These are phyloP conservation scores for Pythium myriotylum DNA, from an alignment of 352 stramenopile genomes.

Conservation along the genomic window DNA sequence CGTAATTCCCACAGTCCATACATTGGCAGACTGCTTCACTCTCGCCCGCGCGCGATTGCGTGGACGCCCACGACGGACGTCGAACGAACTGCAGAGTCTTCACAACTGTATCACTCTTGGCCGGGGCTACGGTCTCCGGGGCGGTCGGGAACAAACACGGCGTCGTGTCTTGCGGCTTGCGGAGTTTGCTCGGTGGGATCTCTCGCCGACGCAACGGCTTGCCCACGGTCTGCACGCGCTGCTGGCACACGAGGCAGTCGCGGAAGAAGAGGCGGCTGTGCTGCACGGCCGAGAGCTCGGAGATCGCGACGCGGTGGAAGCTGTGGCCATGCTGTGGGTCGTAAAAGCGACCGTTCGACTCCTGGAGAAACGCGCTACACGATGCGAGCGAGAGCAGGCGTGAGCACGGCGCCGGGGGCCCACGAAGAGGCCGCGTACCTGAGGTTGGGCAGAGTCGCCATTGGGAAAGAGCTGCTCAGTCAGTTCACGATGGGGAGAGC, in stretches of 20 bases:
- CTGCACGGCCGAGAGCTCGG: slow-evolving; percentile 44
- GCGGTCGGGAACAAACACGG: slow-evolving; percentile 12
- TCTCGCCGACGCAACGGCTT: slow-evolving; percentile 2
- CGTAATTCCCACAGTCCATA: slow-evolving; percentile 50
- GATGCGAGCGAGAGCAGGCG: not conserved
- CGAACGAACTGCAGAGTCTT: not conserved
- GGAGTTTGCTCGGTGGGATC: slow-evolving; percentile 1
- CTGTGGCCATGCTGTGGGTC: slow-evolving; percentile 66
- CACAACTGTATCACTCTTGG: slow-evolving; percentile 13
- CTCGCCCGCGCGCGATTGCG: not conserved
- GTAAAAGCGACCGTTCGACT: slow-evolving; percentile 5
- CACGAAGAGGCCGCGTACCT: slow-evolving; percentile 6
- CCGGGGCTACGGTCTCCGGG: not conserved
- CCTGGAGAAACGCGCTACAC: slow-evolving; percentile 13
- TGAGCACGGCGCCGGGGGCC: not conserved
- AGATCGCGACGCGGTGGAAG: slow-evolving; percentile 41
- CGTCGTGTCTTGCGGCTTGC: not conserved
- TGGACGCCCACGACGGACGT: slow-evolving; percentile 11
- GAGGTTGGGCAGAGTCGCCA: slow-evolving; percentile 5
- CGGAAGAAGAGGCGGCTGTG: slow-evolving; percentile 66
- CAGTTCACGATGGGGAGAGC: slow-evolving; percentile 2
- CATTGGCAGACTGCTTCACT: slow-evolving; percentile 51
- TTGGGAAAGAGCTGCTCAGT: slow-evolving; percentile 3
- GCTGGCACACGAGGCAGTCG: slow-evolving; percentile 54
- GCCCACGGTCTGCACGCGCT: slow-evolving; percentile 49